Percentiles rank a stretch among this genome's conserved stretches.
These are phyloP conservation scores for Cladosporium sphaerospermum DNA, from an alignment of 2,329 filamentous ascomycete species.

Conservation along the genomic window DNA sequence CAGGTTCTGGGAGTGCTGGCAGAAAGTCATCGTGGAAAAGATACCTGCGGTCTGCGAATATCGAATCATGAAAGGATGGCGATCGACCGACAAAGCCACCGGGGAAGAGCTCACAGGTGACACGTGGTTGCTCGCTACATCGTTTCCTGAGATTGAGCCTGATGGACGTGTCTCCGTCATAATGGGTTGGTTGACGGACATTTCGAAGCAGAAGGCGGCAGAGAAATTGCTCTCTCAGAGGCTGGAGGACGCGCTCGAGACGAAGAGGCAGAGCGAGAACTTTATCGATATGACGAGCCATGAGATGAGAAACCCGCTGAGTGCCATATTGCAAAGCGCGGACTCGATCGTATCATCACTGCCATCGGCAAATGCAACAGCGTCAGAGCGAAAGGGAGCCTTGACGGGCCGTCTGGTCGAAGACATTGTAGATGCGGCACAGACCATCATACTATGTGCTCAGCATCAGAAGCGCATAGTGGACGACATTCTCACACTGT, in stretches of 20 bases:
- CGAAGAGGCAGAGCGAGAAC: conserved; percentile 25
- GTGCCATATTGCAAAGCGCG: conserved; percentile 38
- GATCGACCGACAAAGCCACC: conserved; percentile 10
- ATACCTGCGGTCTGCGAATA: conserved; percentile 13
- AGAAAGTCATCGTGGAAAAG: conserved; percentile 10
- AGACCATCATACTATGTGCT: conserved; percentile 26
- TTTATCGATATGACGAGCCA: conserved; percentile 33
- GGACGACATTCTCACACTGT: conserved; percentile 42
- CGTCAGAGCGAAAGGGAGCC: background rate
- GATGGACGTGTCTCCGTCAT: conserved; percentile 17
- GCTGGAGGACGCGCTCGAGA: conserved; percentile 17
- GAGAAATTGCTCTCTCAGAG: conserved; percentile 30
- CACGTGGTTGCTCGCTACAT: conserved; percentile 17
- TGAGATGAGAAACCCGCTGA: conserved; percentile 40
- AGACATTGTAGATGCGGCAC: conserved; percentile 20
- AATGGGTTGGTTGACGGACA: conserved; percentile 23
- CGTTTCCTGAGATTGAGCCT: conserved; percentile 24
- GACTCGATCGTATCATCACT: conserved; percentile 31
- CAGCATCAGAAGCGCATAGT: conserved; percentile 36
- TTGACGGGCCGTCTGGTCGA: conserved; percentile 8
- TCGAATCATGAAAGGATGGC: conserved; percentile 15
- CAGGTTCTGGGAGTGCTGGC: conserved; percentile 1
- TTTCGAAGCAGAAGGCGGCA: conserved; percentile 26
- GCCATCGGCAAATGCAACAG: conserved; percentile 27
- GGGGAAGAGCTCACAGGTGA: conserved; percentile 6